These are phyloP conservation scores for Chenopodium album DNA, from an alignment of 148 eudicot genomes.

Conservation along the genomic window DNA sequence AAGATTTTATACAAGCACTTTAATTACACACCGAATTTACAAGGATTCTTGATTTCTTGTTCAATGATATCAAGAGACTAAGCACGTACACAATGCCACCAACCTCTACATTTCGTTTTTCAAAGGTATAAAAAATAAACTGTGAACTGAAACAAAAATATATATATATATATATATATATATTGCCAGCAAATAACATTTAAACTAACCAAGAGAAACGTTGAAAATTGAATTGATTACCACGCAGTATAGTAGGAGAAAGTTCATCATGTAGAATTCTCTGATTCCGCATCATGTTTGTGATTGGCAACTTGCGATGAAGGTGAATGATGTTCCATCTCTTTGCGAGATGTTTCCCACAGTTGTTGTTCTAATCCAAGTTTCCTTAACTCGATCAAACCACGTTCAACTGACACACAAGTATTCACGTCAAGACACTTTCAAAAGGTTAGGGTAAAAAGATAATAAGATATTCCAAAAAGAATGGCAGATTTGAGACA, in stretches of 20 bases:
- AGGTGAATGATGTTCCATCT: slow-evolving; percentile 50
- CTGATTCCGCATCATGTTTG: slow-evolving; percentile 41
- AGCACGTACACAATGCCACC: slow-evolving; percentile 20
- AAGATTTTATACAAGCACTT: slow-evolving; percentile 25
- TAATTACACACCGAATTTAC: slow-evolving; percentile 37
- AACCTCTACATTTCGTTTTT: slow-evolving; percentile 15
- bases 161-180: too few species aligned
- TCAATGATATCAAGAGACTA: slow-evolving; percentile 19
- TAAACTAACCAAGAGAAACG: slow-evolving; percentile 2
- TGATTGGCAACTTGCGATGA: slow-evolving; percentile 20
- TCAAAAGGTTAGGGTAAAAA: neutral
- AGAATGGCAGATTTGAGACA: neutral
- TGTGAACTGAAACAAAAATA: slow-evolving; percentile 25
- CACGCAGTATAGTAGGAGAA: neutral
- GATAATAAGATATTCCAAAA: too few species aligned
- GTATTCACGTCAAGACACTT: neutral
- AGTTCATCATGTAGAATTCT: slow-evolving; percentile 40
- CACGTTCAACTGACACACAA: slow-evolving; percentile 59
- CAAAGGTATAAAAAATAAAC: slow-evolving; percentile 11
- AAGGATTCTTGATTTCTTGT: slow-evolving; percentile 7
- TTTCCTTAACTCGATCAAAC: slow-evolving; percentile 62
- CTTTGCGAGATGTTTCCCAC: slow-evolving; percentile 94
- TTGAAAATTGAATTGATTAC: slow-evolving; percentile 5
- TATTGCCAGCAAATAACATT: neutral
- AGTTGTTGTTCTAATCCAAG: slow-evolving; percentile 80